A percentile compares a stretch with the other conserved stretches of the same genome.
phyloP scores from a whole-genome alignment of 1,284 basidiomycete species.

The Microbotryum silenes-acaulis region DNA sequence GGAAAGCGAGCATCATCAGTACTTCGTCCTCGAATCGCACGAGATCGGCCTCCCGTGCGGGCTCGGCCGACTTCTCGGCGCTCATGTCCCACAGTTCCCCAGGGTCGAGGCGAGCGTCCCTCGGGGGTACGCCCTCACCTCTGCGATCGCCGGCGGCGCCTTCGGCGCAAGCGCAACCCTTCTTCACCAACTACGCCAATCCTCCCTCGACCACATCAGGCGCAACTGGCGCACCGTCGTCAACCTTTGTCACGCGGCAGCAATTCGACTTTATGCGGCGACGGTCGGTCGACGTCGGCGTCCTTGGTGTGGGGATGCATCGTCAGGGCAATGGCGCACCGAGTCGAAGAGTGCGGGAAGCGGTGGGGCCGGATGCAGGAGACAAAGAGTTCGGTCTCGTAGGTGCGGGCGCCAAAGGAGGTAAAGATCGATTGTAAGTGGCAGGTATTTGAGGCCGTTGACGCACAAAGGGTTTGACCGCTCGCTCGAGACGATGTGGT shows the following conservation, averaged over 20 bases:
- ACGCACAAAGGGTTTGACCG: too few species aligned
- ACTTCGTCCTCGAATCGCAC: neutral
- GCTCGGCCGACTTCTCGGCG: constrained; percentile 2
- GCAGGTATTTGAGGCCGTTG: too few species aligned
- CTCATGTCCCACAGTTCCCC: neutral
- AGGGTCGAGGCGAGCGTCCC: constrained; percentile 12
- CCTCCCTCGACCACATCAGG: neutral
- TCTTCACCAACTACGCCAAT: constrained; percentile 15
- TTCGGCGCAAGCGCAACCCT: constrained; percentile 9
- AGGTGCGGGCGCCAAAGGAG: constrained; percentile 21
- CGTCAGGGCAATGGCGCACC: constrained; percentile 20
- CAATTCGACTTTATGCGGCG: constrained; percentile 22
- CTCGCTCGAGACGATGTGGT: too few species aligned
- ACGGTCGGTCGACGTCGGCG: constrained; percentile 32
- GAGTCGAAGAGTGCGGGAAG: constrained; percentile 24
- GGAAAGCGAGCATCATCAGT: constrained; percentile 3
- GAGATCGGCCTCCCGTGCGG: constrained; percentile 4
- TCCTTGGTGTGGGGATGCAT: constrained; percentile 27
- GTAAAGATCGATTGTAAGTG: constrained; percentile 26
- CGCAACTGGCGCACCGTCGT: neutral
- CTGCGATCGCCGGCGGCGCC: constrained; percentile 14
- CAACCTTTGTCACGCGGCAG: neutral
- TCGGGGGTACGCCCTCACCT: constrained; percentile 6
- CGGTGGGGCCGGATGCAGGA: constrained; percentile 30
- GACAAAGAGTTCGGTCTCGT: constrained; percentile 31